Conservation (phyloP, 2,329 filamentous ascomycete species). For the Claviceps sp. region DNA sequence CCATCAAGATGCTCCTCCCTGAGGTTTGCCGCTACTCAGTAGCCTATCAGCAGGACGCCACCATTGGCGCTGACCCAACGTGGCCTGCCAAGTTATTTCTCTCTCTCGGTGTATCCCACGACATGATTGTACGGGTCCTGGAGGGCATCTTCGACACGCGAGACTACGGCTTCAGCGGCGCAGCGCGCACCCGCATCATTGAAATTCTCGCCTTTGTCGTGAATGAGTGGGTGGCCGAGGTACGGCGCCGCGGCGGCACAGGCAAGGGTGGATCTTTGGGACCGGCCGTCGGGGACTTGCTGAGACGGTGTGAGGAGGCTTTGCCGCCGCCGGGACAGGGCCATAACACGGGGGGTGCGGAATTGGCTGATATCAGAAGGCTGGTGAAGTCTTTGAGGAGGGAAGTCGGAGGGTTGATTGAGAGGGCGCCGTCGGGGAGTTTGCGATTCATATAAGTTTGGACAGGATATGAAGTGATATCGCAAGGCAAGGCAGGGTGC, state of each 20-base stretch:
- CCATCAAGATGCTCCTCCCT: constrained; percentile 45
- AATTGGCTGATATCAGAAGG: constrained; percentile 29
- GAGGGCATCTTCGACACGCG: constrained; percentile 45
- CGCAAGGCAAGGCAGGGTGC: too few relatives aligned
- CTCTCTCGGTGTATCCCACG: constrained; percentile 40
- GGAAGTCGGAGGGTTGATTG: constrained; percentile 30
- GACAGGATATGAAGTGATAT: background rate
- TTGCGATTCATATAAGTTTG: constrained; percentile 30
- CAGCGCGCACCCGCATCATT: constrained; percentile 34
- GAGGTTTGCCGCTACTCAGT: constrained; percentile 50
- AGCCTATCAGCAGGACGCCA: constrained; percentile 43
- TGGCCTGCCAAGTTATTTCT: constrained; percentile 47
- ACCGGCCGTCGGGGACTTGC: constrained; percentile 34
- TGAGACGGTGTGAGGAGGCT: constrained; percentile 35
- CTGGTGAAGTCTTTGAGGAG: constrained; percentile 29
- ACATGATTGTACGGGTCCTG: constrained; percentile 41
- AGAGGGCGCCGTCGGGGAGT: constrained; percentile 27
- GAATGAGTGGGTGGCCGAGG: constrained; percentile 35
- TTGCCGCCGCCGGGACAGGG: constrained; percentile 26
- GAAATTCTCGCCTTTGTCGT: constrained; percentile 40
- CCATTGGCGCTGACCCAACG: constrained; percentile 40
- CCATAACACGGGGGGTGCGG: constrained; percentile 30
- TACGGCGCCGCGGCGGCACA: constrained; percentile 31
- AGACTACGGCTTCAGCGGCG: constrained; percentile 43
- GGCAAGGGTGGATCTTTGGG: constrained; percentile 26